Conservation (phyloP, 345 rosid species). For the Melastoma malabathricum region DNA sequence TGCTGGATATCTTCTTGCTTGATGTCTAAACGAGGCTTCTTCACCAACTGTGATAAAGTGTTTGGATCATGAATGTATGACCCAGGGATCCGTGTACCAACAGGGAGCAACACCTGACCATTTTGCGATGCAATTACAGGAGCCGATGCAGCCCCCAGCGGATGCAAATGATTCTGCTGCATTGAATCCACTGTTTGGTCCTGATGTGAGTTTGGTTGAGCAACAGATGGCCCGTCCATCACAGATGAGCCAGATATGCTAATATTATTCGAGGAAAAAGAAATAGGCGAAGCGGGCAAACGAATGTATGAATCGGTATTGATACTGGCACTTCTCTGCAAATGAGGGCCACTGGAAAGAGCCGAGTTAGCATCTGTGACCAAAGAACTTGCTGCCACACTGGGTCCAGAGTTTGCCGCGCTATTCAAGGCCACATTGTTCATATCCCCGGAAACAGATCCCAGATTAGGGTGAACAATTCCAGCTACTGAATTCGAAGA, state of each 20-base stretch:
- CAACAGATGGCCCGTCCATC: constrained; percentile 72
- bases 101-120: constrained; percentile 45
- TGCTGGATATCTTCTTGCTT: constrained; percentile 92
- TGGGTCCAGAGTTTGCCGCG: constrained; percentile 78
- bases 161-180: constrained; percentile 45
- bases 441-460: constrained; percentile 72
- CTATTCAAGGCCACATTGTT: constrained; percentile 69
- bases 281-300: constrained; percentile 88
- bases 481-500: constrained; percentile 68
- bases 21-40: constrained; percentile 68
- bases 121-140: constrained; percentile 48
- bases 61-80: constrained; percentile 64
- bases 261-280: constrained; percentile 84
- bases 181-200: constrained; percentile 49
- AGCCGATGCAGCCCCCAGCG: constrained; percentile 64
- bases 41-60: constrained; percentile 51
- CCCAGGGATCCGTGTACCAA: constrained; percentile 50
- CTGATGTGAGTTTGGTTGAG: constrained; percentile 52
- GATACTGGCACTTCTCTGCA: constrained; percentile 94
- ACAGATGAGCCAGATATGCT: constrained; percentile 80
- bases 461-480: constrained; percentile 51
- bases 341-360: constrained; percentile 70
- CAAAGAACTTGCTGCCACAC: constrained; percentile 88
- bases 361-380: constrained; percentile 96
- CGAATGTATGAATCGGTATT: constrained; percentile 92